Evolutionary conservation across 2,329 filamentous ascomycete species (phyloP), one percentile per base, ranked within the genome.

Genomic region (Aspergillus oerlinghausenensis): DNA sequence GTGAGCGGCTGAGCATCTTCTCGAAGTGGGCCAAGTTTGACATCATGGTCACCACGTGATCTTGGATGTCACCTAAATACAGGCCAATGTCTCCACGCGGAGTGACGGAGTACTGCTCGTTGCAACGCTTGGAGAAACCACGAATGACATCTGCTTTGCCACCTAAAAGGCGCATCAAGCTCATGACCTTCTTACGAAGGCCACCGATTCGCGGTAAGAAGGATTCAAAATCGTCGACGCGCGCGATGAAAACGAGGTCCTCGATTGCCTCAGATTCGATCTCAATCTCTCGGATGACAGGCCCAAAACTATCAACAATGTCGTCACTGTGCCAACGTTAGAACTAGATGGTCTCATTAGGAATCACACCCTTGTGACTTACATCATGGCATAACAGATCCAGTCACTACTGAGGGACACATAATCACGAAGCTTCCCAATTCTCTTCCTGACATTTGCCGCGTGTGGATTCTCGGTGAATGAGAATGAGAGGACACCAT

Each of bases 11-110:
- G 51, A 99, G 83, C 83, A 99, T 97, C 81, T 97, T 97, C 74
- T 99, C 94, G 65, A 96, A 97, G 72, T 99, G 94, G 1, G 86
- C 86, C 66, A 99, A 76, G 75, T 96, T 99, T 65, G 90, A 94
- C 84, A 96, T 96, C 93, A 97, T 97, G 49, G 94, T 99, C 58
- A 99, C 91, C 53, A 99, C 93, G 82, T 99, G 94, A 76, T 99
- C 94, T 75, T 99, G 94, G 62, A 99, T 97, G 76, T 99, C 94
- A 68, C 91, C 91, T 38, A 99, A 84, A 71, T 99, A 99, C 67
- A 99, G 84, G 23, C 92, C 94, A 63, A 99, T 96, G 70, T 99
- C 94, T 78, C 94, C 94, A 50, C 92, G 89, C 6, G 94, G 94
- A 1, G 94, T 96, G 52, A 97, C 89, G 63, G 90, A 89, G 79